Evolutionary conservation across 169 alveolate species (phyloP), one percentile per base, ranked within the genome.

Genomic region (Eimeria necatrix): DNA sequence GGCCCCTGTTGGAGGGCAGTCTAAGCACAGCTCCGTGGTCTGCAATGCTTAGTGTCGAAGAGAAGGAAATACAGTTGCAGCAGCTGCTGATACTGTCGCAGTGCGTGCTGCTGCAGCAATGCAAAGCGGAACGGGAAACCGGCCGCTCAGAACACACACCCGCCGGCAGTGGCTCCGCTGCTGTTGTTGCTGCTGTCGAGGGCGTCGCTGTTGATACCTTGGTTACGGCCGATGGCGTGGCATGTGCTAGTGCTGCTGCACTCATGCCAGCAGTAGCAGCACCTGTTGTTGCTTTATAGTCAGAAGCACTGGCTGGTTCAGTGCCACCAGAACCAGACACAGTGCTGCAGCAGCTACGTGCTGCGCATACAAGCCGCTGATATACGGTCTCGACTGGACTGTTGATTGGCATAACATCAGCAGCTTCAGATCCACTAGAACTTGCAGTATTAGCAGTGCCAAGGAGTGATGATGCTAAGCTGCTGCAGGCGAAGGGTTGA

Each of bases 221-320:
- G 9, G 52, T 20, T 53, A 78, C 51, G 16, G 81, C 49, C 20
- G 92, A 41, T 2, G 10, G 3, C 26, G 61, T n/a, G 20, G 64
- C 92, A 3, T 18, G 3, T 24, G 48, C 59, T 85, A 46, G 22
- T 61, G 18, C 61, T 59, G 68, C 71, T 26, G 73, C 10, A 52
- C 68, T 56, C 68, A 71, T 6, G 74, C 53, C 52, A 22, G 73
- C 90, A 22, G 90, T 74, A 81, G 53, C 56, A 56, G 73, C 90
- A 6, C 64, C n/a, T 20, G 64, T 61, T 7, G 86, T 61, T 76
- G 48, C 20, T 46, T 32, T 32, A 32, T 32, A 32, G 41, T 32
- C 41, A 32, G 41, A 32, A 32, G 41, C 41, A 2, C 41, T 32
- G 41, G 41, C 41, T 32, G 41, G 41, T 32, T 32, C 41, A 32